A percentile compares a stretch with the other conserved stretches of the same genome.
Conservation (phyloP, 306 rosid species). For the Trichosanthes cucumerina region DNA sequence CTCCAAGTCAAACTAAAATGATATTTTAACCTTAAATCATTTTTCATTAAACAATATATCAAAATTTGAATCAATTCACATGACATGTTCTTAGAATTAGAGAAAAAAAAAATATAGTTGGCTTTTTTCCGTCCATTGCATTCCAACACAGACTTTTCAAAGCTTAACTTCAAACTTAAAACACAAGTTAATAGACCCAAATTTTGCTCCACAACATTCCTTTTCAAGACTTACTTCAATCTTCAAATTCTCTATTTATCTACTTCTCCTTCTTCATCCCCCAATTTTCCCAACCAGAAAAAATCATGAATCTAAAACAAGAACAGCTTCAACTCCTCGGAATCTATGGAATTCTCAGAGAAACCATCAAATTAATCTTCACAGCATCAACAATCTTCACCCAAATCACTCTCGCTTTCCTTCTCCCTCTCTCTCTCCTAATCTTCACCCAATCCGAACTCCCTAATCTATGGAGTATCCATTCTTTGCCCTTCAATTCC, state of each 20-base stretch:
- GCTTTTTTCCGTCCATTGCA: too few species aligned
- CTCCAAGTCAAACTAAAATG: too few species aligned
- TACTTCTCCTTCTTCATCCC: background rate
- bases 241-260: background rate
- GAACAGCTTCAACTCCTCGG: background rate
- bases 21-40: too few species aligned
- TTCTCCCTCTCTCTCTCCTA: constrained; percentile 22
- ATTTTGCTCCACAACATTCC: too few species aligned
- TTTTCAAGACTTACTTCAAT: too few species aligned
- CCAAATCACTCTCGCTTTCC: constrained; percentile 18
- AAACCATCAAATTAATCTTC: background rate
- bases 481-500: constrained; percentile 15
- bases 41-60: too few species aligned
- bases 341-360: background rate
- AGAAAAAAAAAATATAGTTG: too few species aligned
- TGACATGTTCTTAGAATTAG: too few species aligned
- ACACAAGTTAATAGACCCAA: too few species aligned
- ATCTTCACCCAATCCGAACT: constrained; percentile 12
- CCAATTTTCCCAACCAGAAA: background rate
- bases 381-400: constrained; percentile 14
- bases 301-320: background rate
- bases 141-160: too few species aligned
- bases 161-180: too few species aligned
- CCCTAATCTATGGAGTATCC: background rate
- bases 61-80: too few species aligned